Evolutionary conservation across 441 rosid species (phyloP).

Genomic region (Croton laevigatus): DNA sequence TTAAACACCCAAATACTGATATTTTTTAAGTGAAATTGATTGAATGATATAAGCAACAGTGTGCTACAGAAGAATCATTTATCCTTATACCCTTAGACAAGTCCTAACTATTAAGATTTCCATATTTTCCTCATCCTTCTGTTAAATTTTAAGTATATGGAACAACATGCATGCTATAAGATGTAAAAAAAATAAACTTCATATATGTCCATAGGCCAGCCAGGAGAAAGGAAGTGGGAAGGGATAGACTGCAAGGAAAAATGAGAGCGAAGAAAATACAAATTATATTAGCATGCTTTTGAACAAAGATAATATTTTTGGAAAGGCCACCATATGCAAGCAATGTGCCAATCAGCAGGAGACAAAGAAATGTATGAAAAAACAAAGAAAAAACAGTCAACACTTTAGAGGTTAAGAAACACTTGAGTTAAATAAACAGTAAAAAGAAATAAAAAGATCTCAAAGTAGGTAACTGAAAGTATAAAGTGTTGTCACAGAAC

Average conservation of each 20-base stretch:
- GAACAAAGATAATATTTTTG: slow-evolving; percentile 70
- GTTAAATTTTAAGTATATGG: background rate
- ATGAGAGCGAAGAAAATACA: slow-evolving; percentile 33
- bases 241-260: background rate
- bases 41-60: background rate
- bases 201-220: background rate
- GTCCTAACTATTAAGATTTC: background rate
- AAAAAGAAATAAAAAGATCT: no score
- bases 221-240: background rate
- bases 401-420: background rate
- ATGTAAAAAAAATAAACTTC: background rate
- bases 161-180: background rate
- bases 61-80: background rate
- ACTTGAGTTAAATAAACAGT: background rate
- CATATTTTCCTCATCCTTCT: background rate
- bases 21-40: background rate
- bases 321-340: slow-evolving; percentile 95
- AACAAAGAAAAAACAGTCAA: background rate
- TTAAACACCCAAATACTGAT: background rate
- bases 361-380: slow-evolving; percentile 4
- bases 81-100: background rate
- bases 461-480: background rate
- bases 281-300: slow-evolving; percentile 79
- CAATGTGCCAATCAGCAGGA: slow-evolving; percentile 66
- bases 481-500: background rate